phyloP scores from a whole-genome alignment of 805 yeast genomes.

The Candida easanensis region DNA sequence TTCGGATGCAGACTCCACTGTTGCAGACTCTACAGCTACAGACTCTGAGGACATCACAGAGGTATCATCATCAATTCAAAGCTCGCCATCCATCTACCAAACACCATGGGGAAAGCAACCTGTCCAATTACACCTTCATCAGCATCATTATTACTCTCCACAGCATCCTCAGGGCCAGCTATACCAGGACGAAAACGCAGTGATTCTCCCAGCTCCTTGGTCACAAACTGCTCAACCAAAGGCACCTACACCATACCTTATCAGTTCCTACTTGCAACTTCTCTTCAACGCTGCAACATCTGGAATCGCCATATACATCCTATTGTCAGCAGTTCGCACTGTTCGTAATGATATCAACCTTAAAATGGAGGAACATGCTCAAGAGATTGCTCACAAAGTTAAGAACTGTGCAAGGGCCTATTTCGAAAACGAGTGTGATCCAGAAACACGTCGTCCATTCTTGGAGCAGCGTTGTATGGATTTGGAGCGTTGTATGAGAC shows the following conservation, averaged over 20 bases:
- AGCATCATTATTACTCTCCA: conserved; percentile 35
- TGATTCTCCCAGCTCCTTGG: conserved; percentile 59
- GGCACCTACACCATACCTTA: conserved; percentile 51
- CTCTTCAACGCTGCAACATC: conserved; percentile 47
- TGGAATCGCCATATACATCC: conserved; percentile 41
- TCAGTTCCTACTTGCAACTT: conserved; percentile 62
- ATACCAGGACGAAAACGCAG: conserved; percentile 9
- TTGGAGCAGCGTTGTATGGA: conserved; percentile 51
- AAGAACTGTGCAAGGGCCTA: conserved; percentile 52
- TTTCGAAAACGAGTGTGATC: conserved; percentile 54
- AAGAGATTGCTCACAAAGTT: conserved; percentile 47
- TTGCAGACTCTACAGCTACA: conserved; percentile 1
- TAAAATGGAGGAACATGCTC: conserved; percentile 46
- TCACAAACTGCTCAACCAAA: conserved; percentile 47
- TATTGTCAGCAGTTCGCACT: conserved; percentile 43
- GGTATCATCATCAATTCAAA: conserved; percentile 2
- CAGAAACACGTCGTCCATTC: conserved; percentile 55
- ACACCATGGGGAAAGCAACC: conserved; percentile 23
- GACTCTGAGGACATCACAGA: conserved; percentile 2
- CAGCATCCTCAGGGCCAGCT: neutral
- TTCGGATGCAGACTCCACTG: conserved; percentile 12
- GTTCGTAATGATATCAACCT: conserved; percentile 52
- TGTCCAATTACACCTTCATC: conserved; percentile 37
- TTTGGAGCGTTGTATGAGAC: conserved; percentile 68
- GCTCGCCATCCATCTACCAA: conserved; percentile 9